phyloP scores from a whole-genome alignment of 73 alveolate species.

The Paramecium caudatum region DNA sequence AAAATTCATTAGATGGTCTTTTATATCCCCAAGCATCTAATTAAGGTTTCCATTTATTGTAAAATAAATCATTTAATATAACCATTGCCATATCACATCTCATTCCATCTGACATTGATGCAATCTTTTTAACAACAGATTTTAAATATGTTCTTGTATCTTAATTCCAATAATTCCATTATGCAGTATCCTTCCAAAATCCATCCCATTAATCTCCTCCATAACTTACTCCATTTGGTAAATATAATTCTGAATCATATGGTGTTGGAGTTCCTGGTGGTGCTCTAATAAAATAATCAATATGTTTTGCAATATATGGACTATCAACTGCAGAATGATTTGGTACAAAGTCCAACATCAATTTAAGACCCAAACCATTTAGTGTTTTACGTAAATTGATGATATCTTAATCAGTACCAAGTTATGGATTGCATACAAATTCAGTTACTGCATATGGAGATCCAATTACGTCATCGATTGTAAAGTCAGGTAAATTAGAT shows the following conservation, averaged over 20 bases:
- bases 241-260: conserved; percentile 70
- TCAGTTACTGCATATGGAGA: conserved; percentile 79
- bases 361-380: conserved; percentile 69
- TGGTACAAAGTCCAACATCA: conserved; percentile 82
- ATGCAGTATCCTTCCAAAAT: conserved; percentile 79
- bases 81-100: conserved; percentile 86
- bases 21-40: conserved; percentile 78
- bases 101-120: conserved; percentile 78
- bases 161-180: conserved; percentile 79
- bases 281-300: conserved; percentile 71
- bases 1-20: conserved; percentile 76
- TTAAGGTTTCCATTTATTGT: conserved; percentile 78
- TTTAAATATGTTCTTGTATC: conserved; percentile 75
- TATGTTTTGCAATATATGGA: conserved; percentile 71
- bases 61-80: conserved; percentile 78
- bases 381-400: conserved; percentile 47
- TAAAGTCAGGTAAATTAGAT: conserved; percentile 76
- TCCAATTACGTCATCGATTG: conserved; percentile 79
- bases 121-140: conserved; percentile 71
- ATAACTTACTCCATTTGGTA: conserved; percentile 74
- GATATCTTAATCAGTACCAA: conserved; percentile 79
- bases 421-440: conserved; percentile 76
- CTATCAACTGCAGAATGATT: conserved; percentile 82
- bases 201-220: conserved; percentile 79
- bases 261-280: conserved; percentile 71